These are phyloP conservation scores for Thalia dealbata DNA, from an alignment of 176 grass and related monocot genomes.

Conservation along the genomic window DNA sequence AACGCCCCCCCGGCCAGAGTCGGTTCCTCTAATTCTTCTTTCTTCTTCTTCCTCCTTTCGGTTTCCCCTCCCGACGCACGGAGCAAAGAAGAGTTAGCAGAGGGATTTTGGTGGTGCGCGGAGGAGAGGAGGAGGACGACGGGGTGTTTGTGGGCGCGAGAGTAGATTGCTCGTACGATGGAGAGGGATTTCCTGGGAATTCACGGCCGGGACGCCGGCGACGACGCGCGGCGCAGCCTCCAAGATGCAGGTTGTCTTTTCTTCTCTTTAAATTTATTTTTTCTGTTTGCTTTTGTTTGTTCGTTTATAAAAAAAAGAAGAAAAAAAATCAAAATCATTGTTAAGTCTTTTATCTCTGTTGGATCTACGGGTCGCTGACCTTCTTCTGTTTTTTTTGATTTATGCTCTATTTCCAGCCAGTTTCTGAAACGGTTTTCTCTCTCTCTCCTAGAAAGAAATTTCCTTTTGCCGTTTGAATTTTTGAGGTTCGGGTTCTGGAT, in stretches of 20 bases:
- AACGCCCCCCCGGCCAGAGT: background rate
- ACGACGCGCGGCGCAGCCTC: background rate
- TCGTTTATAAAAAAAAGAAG: no score
- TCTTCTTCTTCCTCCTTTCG: no score
- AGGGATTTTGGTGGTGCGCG: background rate
- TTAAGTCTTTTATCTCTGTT: background rate
- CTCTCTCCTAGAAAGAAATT: no score
- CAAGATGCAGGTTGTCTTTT: background rate
- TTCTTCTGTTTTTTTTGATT: background rate
- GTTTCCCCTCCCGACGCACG: no score
- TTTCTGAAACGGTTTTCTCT: no score
- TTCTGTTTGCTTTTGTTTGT: background rate
- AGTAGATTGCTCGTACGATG: background rate
- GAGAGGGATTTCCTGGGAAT: slow-evolving; percentile 8
- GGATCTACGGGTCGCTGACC: background rate
- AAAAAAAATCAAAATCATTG: background rate
- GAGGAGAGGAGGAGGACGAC: background rate
- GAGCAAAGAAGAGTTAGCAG: background rate
- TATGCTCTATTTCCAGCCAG: no score
- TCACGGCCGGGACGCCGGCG: background rate
- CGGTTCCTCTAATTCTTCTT: background rate
- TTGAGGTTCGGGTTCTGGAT: background rate
- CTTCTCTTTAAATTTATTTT: no score
- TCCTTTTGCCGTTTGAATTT: background rate
- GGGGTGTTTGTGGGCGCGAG: background rate